A percentile compares a stretch with the other conserved stretches of the same genome.
These are phyloP conservation scores for Arabidopsis suecica DNA, from an alignment of 345 rosid genomes.

Conservation along the genomic window DNA sequence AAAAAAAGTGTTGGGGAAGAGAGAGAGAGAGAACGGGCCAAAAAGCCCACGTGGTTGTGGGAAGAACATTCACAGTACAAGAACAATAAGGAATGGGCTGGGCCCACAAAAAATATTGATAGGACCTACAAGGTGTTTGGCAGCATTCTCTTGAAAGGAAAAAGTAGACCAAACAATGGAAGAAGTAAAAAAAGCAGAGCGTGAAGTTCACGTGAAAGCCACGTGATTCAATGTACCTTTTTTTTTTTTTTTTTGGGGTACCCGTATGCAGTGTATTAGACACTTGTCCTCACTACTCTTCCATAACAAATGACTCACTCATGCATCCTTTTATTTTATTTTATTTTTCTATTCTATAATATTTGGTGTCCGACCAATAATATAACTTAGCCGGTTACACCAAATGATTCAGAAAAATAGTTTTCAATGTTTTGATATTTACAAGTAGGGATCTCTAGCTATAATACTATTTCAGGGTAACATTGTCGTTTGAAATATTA, in stretches of 20 bases:
- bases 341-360: too few species aligned
- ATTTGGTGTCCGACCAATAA: neutral
- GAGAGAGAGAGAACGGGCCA: conserved; percentile 25
- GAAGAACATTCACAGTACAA: conserved; percentile 9
- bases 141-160: neutral
- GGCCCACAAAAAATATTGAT: conserved; percentile 32
- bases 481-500: neutral
- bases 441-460: too few species aligned
- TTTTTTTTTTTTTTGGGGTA: conserved; percentile 7
- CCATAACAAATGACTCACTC: conserved; percentile 26
- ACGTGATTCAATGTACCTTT: conserved; percentile 36
- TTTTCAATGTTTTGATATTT: too few species aligned
- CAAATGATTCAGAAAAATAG: too few species aligned
- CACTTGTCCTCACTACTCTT: conserved; percentile 32
- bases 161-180: conserved; percentile 13
- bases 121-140: conserved; percentile 33
- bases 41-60: conserved; percentile 41
- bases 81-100: conserved; percentile 32
- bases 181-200: neutral
- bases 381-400: too few species aligned
- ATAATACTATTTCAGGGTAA: too few species aligned
- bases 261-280: conserved; percentile 2
- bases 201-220: conserved; percentile 44
- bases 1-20: neutral
- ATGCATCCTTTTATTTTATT: neutral